phyloP scores from a whole-genome alignment of 345 rosid genomes.

The Aurinia saxatilis region DNA sequence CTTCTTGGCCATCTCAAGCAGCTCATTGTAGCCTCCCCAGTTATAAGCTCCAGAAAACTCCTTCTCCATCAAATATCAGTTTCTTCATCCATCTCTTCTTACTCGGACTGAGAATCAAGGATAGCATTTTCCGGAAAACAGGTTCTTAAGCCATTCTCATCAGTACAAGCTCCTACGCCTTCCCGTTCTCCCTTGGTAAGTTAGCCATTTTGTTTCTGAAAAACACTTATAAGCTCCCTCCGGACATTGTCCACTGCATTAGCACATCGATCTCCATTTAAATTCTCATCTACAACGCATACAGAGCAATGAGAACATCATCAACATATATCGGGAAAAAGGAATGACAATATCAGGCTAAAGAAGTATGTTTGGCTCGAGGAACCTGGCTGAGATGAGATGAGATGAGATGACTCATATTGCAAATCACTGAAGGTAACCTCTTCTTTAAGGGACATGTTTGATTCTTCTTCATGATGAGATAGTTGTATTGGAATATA shows the following conservation, averaged over 20 bases:
- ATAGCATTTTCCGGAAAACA: slow-evolving; percentile 24
- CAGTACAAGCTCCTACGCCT: slow-evolving; percentile 17
- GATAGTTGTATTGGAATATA: not conserved
- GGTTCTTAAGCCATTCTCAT: slow-evolving; percentile 28
- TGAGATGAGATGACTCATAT: too few species aligned
- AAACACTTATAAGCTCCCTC: not conserved
- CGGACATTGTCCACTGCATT: slow-evolving; percentile 11
- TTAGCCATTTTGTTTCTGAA: slow-evolving; percentile 12
- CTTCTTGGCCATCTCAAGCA: slow-evolving; percentile 81
- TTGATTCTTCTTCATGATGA: not conserved
- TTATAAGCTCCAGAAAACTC: slow-evolving; percentile 72
- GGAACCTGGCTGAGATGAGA: too few species aligned
- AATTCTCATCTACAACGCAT: too few species aligned
- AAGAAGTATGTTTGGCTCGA: too few species aligned
- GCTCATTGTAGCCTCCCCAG: slow-evolving; percentile 91
- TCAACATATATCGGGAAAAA: too few species aligned
- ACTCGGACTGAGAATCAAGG: slow-evolving; percentile 25
- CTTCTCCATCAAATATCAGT: slow-evolving; percentile 50
- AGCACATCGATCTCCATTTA: slow-evolving; percentile 16
- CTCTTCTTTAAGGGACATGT: too few species aligned
- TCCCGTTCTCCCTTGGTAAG: slow-evolving; percentile 24
- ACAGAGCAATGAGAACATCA: too few species aligned
- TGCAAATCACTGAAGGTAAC: slow-evolving; percentile 40
- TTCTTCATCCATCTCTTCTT: slow-evolving; percentile 32
- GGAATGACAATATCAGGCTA: too few species aligned